Evolutionary conservation across 2,329 filamentous ascomycete species (phyloP), one percentile per base, ranked within the genome.

Genomic region (Pseudogymnoascus destructans): DNA sequence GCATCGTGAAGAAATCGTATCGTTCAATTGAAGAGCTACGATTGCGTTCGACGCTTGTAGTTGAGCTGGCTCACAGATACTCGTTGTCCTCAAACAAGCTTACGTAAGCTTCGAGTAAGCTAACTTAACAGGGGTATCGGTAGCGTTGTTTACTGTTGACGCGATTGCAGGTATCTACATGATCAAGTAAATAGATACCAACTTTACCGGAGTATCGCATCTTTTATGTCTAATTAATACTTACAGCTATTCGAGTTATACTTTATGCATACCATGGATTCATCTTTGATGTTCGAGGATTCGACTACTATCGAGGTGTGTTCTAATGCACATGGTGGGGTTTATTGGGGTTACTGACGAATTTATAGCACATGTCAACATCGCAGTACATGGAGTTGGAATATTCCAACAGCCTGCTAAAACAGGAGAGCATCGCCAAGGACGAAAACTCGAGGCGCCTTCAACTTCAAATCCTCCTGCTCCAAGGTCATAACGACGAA

Each of bases 371-470:
- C 56, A 59, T 69, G n/a, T 63, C 66, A 11, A 66, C 64, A 59
- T 64, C 66, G n/a, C 65, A 69, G 58, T 58, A 32, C 52, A 77
- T 90, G 57, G 88, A 95, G 68, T 73, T 86, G 61, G 80, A 80
- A 65, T 88, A 91, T 69, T 81, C 86, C 63, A 77, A 79, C 60
- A 79, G 78, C 63, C 72, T 80, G 58, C 82, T 85, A 64, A 76
- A 83, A 58, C 79, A 86, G 33, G 79, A 87, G 57, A 74, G 85
- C 9, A 76, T 95, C 58, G 74, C 81, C 63, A 87, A 87, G 66
- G 82, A 89, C 63, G 91, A 97, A 70, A 81, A 85, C 60, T 76
- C 81, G 36, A 83, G 91, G 54, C 79, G 84, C 63, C 72, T 89
- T 57, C 82, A 82, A 63, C 77, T 92, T 61, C 80, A 84, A 62